Conservation (phyloP, 495 filamentous ascomycete species). For the Letharia columbiana region DNA sequence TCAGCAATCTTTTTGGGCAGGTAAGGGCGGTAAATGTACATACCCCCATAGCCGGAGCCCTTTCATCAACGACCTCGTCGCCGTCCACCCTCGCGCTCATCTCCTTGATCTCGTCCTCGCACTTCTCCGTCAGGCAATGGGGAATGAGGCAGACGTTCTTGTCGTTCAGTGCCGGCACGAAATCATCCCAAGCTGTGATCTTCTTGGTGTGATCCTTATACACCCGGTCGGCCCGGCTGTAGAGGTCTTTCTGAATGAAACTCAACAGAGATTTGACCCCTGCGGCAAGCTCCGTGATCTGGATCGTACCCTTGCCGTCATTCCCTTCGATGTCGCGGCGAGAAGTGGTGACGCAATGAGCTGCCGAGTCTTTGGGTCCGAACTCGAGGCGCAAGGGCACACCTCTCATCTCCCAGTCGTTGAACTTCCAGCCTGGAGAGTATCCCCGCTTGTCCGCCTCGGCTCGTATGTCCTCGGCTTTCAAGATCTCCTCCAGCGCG, state of each 20-base stretch:
- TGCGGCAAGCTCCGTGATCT: slow-evolving; percentile 59
- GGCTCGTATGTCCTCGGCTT: slow-evolving; percentile 56
- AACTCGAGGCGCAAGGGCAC: slow-evolving; percentile 90
- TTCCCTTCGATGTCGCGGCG: slow-evolving; percentile 68
- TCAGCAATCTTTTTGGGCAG: not conserved
- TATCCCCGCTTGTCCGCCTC: slow-evolving; percentile 73
- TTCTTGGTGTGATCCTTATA: slow-evolving; percentile 71
- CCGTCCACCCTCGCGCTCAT: slow-evolving; percentile 63
- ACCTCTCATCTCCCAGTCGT: slow-evolving; percentile 93
- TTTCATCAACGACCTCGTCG: slow-evolving; percentile 60
- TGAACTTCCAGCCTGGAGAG: slow-evolving; percentile 94
- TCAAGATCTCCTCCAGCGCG: slow-evolving; percentile 53
- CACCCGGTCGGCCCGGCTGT: slow-evolving; percentile 65
- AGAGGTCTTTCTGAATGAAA: slow-evolving; percentile 81
- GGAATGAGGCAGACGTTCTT: slow-evolving; percentile 91
- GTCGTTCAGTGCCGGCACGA: slow-evolving; percentile 73
- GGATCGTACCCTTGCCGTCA: slow-evolving; percentile 67
- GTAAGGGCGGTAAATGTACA: not conserved
- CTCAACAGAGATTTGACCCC: slow-evolving; percentile 73
- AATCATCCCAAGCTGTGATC: slow-evolving; percentile 81
- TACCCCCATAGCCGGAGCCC: slow-evolving; percentile 78
- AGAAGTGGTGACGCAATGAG: slow-evolving; percentile 71
- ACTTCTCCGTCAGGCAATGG: slow-evolving; percentile 69
- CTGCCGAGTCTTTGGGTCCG: slow-evolving; percentile 83
- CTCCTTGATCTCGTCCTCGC: slow-evolving; percentile 93